These are phyloP conservation scores for Aureobasidium pullulans DNA, from an alignment of 2,329 filamentous ascomycete genomes.

Conservation along the genomic window DNA sequence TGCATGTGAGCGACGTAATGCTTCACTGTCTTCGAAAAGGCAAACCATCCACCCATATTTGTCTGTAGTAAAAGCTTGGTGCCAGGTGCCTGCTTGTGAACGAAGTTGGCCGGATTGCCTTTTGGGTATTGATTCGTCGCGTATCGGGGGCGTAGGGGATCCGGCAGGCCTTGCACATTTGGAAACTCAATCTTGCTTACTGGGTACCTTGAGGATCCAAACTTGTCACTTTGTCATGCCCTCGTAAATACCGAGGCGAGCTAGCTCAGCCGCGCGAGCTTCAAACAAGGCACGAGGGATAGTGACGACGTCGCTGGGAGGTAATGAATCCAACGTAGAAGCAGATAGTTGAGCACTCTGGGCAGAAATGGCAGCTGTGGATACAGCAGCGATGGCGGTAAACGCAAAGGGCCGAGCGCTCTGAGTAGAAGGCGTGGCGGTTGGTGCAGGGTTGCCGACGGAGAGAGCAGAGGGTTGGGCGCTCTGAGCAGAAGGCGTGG, in stretches of 20 bases:
- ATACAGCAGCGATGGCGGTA: no score
- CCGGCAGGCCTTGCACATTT: background rate
- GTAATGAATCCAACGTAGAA: no score
- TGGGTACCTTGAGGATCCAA: background rate
- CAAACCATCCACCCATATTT: background rate
- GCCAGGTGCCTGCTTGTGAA: background rate
- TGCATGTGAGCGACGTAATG: background rate
- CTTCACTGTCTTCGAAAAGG: background rate
- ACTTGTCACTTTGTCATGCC: background rate
- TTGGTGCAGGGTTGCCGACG: no score
- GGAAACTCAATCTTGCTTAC: background rate
- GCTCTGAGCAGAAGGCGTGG: no score
- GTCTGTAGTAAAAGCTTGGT: background rate
- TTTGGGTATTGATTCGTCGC: background rate
- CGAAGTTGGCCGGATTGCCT: background rate
- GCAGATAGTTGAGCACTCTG: no score
- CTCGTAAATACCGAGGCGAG: background rate
- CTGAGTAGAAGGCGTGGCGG: no score
- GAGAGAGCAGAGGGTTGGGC: no score
- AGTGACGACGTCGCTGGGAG: background rate
- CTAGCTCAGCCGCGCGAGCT: background rate
- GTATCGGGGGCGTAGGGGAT: background rate
- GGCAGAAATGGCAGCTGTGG: no score
- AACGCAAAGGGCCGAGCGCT: no score
- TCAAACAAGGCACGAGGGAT: background rate